A percentile compares a stretch with the other conserved stretches of the same genome.
These are phyloP conservation scores for Magnusiomyces paraingens DNA, from an alignment of 1,139 yeast species.

Conservation along the genomic window DNA sequence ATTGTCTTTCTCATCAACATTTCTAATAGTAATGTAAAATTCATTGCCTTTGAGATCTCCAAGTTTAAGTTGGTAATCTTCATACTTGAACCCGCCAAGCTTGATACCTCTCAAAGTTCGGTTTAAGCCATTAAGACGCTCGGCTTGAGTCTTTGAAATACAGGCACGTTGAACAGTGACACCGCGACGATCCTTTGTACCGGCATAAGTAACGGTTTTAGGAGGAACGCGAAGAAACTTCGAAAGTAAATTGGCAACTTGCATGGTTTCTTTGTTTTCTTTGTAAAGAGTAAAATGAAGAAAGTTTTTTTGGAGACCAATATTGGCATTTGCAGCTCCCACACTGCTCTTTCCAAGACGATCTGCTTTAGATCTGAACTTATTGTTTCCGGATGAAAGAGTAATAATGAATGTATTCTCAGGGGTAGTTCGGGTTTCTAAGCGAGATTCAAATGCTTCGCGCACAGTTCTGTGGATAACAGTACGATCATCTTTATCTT, in stretches of 20 bases:
- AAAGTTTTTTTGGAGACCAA: conserved; percentile 41
- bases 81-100: conserved; percentile 72
- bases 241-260: conserved; percentile 69
- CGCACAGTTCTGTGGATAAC: conserved; percentile 70
- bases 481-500: conserved; percentile 68
- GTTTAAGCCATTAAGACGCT: conserved; percentile 70
- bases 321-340: conserved; percentile 10
- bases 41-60: conserved; percentile 89
- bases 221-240: conserved; percentile 69
- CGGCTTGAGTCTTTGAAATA: conserved; percentile 65
- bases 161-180: conserved; percentile 85
- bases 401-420: conserved; percentile 40
- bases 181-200: conserved; percentile 95
- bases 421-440: conserved; percentile 74
- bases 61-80: conserved; percentile 53
- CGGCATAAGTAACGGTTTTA: conserved; percentile 72
- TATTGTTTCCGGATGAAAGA: conserved; percentile 27
- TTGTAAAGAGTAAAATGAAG: conserved; percentile 80
- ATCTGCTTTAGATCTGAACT: conserved; percentile 35
- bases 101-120: conserved; percentile 64
- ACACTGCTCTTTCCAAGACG: conserved; percentile 6
- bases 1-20: conserved; percentile 43
- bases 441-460: conserved; percentile 60
- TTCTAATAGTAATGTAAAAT: conserved; percentile 75
- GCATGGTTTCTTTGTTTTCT: conserved; percentile 97